Percentiles rank a stretch among this genome's conserved stretches.
Evolutionary conservation across 2,329 filamentous ascomycete species (phyloP).

Genomic region (Fusarium avenaceum): DNA sequence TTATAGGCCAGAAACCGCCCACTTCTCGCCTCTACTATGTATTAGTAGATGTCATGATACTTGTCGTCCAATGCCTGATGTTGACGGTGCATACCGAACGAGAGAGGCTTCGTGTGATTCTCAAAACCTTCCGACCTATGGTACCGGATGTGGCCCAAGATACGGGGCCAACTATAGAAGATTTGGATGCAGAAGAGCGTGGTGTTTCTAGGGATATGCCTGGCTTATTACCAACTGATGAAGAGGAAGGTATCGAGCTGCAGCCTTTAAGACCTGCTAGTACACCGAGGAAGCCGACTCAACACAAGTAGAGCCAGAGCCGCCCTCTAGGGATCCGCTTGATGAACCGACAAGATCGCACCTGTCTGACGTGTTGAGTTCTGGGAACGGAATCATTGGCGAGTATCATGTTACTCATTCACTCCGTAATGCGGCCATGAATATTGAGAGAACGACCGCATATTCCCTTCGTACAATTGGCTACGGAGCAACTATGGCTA

Average conservation of each 20-base stretch:
- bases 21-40: constrained; percentile 69
- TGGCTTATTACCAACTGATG: constrained; percentile 54
- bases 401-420: constrained; percentile 68
- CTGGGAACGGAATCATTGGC: constrained; percentile 67
- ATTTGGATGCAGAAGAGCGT: constrained; percentile 70
- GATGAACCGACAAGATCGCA: constrained; percentile 55
- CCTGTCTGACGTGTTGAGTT: constrained; percentile 64
- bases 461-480: constrained; percentile 67
- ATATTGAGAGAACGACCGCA: constrained; percentile 62
- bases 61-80: constrained; percentile 73
- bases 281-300: constrained; percentile 45
- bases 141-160: constrained; percentile 50
- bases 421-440: constrained; percentile 62
- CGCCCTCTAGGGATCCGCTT: constrained; percentile 45
- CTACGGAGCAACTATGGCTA: constrained; percentile 67
- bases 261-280: constrained; percentile 51
- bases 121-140: constrained; percentile 58
- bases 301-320: constrained; percentile 49
- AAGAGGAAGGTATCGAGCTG: constrained; percentile 62
- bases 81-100: constrained; percentile 72
- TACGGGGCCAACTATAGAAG: constrained; percentile 57
- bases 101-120: constrained; percentile 66
- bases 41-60: constrained; percentile 67
- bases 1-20: constrained; percentile 75
- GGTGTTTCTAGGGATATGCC: constrained; percentile 61